Evolutionary conservation across 2,329 filamentous ascomycete species (phyloP).

Genomic region (Cytospora piceae): DNA sequence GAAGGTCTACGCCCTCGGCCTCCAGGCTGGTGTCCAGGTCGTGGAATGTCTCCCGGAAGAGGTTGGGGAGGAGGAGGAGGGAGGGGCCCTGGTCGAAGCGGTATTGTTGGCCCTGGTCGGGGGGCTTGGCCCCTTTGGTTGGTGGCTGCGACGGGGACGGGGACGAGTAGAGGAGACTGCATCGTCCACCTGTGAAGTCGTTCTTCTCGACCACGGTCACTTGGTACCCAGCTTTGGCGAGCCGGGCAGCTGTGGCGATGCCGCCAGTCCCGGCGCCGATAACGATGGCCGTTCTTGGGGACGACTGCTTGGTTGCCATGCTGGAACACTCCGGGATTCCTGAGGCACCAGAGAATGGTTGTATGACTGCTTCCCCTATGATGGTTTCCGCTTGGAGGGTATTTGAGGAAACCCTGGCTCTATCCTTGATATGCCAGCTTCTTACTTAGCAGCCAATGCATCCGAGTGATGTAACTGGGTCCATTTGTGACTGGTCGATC

Average conservation of each 20-base stretch:
- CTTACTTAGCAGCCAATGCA: too few relatives aligned
- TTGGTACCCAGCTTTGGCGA: constrained; percentile 69
- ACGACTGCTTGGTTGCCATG: constrained; percentile 12
- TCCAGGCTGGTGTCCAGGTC: constrained; percentile 70
- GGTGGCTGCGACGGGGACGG: constrained; percentile 4
- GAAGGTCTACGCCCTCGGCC: constrained; percentile 66
- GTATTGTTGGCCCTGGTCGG: constrained; percentile 40
- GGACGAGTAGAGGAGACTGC: constrained; percentile 60
- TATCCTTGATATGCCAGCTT: not conserved
- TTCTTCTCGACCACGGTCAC: constrained; percentile 85
- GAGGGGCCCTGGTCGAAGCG: constrained; percentile 80
- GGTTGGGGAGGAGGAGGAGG: constrained; percentile 69
- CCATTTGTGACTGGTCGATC: too few relatives aligned
- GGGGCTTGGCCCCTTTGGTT: not conserved
- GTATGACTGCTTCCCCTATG: not conserved
- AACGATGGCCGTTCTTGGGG: constrained; percentile 26
- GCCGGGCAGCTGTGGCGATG: constrained; percentile 70
- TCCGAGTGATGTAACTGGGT: not conserved
- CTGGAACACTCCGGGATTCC: not conserved
- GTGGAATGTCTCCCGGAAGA: constrained; percentile 70
- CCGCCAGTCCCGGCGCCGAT: constrained; percentile 71
- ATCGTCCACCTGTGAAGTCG: constrained; percentile 71
- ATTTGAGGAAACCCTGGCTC: not conserved
- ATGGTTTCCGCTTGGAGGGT: not conserved
- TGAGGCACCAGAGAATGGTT: not conserved